These are phyloP conservation scores for Pterocarpus macrocarpus DNA, from an alignment of 306 rosid genomes.

Conservation along the genomic window DNA sequence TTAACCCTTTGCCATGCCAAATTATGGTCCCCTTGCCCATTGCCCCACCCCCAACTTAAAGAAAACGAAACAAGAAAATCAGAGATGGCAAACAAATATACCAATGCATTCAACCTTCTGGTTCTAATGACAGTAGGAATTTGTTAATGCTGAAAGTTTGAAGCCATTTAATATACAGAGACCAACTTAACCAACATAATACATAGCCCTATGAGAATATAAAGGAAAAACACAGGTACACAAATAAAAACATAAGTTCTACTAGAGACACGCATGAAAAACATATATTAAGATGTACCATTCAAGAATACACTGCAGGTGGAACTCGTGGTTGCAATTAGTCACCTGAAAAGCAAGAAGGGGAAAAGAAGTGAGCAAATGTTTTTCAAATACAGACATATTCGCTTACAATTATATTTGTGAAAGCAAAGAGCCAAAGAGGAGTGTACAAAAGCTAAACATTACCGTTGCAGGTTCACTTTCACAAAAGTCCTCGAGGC, in stretches of 20 bases:
- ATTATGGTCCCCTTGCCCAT: background rate
- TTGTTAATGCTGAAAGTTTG: slow-evolving; percentile 1
- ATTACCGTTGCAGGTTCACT: slow-evolving; percentile 83
- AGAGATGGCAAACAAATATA: background rate
- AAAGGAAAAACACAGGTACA: background rate
- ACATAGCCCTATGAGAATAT: slow-evolving; percentile 1
- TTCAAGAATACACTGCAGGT: slow-evolving; percentile 95
- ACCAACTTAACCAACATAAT: background rate
- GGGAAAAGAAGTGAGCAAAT: slow-evolving; percentile 31
- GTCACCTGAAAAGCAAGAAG: slow-evolving; percentile 68
- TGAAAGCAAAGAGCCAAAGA: background rate
- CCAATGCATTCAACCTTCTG: background rate
- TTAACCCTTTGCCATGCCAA: background rate
- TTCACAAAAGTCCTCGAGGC: slow-evolving; percentile 84
- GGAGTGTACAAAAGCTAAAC: slow-evolving; percentile 9
- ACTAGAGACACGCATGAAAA: background rate
- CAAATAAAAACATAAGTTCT: background rate
- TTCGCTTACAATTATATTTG: slow-evolving; percentile 2
- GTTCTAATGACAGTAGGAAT: background rate
- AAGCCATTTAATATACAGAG: slow-evolving; percentile 20
- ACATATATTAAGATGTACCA: slow-evolving; percentile 58
- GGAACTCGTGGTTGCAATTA: slow-evolving; percentile 84
- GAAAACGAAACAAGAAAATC: background rate
- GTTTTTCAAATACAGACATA: background rate
- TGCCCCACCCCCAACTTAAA: background rate